Conservation (phyloP, 805 yeast genomes). For the Candida caryicola region DNA sequence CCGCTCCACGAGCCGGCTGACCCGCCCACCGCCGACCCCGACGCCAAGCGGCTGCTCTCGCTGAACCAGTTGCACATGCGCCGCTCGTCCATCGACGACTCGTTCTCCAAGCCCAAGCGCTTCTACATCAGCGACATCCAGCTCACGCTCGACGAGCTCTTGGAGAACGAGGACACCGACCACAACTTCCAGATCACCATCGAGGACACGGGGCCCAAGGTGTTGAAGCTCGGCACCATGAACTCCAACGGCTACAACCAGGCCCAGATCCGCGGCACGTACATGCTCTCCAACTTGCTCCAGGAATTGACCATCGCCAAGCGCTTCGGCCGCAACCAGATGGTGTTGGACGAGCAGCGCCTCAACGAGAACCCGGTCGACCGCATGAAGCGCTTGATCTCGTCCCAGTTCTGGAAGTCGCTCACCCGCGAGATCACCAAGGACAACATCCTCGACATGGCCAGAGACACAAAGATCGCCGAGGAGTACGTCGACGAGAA, state of each 20-base stretch:
- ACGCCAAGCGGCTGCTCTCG: not conserved
- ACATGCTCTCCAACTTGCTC: slow-evolving; percentile 78
- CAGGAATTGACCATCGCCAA: slow-evolving; percentile 89
- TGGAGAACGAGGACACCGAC: slow-evolving; percentile 82
- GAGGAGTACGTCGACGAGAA: slow-evolving; percentile 41
- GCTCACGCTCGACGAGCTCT: slow-evolving; percentile 62
- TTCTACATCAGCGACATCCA: slow-evolving; percentile 77
- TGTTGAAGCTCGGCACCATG: slow-evolving; percentile 75
- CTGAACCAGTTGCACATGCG: slow-evolving; percentile 11
- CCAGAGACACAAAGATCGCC: slow-evolving; percentile 72
- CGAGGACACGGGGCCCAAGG: slow-evolving; percentile 83
- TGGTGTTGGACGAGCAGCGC: slow-evolving; percentile 78
- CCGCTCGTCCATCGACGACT: slow-evolving; percentile 33
- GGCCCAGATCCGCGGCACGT: slow-evolving; percentile 79
- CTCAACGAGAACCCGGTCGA: slow-evolving; percentile 85
- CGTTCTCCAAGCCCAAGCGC: slow-evolving; percentile 35
- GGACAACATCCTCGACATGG: slow-evolving; percentile 62
- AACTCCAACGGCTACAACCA: slow-evolving; percentile 79
- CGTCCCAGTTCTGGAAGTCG: slow-evolving; percentile 75
- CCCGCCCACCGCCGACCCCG: not conserved
- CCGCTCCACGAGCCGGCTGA: slow-evolving; percentile 20
- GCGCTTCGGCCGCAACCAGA: slow-evolving; percentile 70
- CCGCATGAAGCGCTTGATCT: slow-evolving; percentile 68
- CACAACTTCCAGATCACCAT: slow-evolving; percentile 79
- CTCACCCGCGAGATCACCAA: slow-evolving; percentile 70